A percentile compares a stretch with the other conserved stretches of the same genome.
Conservation (phyloP, 1,284 basidiomycete species). For the Fomes fomentarius region DNA sequence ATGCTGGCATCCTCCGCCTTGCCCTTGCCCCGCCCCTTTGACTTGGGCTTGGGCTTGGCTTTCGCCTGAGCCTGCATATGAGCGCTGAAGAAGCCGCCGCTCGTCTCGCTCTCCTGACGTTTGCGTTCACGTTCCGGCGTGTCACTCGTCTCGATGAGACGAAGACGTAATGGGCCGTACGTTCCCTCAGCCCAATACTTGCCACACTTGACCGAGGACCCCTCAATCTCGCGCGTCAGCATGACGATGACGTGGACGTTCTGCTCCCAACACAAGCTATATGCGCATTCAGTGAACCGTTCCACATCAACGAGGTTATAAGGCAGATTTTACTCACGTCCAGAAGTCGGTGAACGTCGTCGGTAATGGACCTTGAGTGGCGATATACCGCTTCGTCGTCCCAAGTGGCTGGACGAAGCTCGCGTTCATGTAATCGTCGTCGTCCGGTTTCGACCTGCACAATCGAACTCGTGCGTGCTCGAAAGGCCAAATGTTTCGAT, state of each 20-base stretch:
- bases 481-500: conserved; percentile 95
- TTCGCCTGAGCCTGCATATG: conserved; percentile 23
- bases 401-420: conserved; percentile 88
- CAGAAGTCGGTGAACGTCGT: conserved; percentile 94
- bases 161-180: conserved; percentile 74
- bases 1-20: conserved; percentile 1
- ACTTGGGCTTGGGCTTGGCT: conserved; percentile 11
- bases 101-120: conserved; percentile 37
- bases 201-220: conserved; percentile 88
- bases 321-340: too few species aligned
- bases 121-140: conserved; percentile 33
- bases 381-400: conserved; percentile 85
- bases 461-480: conserved; percentile 89
- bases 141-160: conserved; percentile 61
- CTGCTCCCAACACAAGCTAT: conserved; percentile 80
- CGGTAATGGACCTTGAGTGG: conserved; percentile 93
- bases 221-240: conserved; percentile 93
- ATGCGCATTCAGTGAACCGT: background rate
- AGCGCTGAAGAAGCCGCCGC: conserved; percentile 31
- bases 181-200: conserved; percentile 82
- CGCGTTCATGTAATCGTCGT: conserved; percentile 92
- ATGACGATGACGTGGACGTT: conserved; percentile 82
- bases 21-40: conserved; percentile 8
- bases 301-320: too few species aligned
- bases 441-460: conserved; percentile 49